Evolutionary conservation across 2,329 filamentous ascomycete genomes (phyloP).

Genomic region (Ceratocystis variospora): DNA sequence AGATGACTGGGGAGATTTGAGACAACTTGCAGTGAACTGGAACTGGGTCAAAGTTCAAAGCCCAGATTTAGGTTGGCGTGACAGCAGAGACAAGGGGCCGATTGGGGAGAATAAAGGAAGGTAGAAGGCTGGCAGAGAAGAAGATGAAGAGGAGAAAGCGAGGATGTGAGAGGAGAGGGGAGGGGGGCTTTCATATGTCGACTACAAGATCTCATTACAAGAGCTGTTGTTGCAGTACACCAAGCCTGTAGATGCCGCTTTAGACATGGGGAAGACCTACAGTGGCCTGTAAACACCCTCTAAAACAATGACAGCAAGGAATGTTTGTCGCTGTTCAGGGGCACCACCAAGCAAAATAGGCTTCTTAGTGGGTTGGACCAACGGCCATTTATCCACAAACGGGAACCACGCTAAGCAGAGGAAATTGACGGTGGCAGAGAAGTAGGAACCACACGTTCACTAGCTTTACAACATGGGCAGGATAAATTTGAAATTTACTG

Average conservation of each 20-base stretch:
- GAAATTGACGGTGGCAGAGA: no score
- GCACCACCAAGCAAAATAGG: no score
- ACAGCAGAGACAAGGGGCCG: constrained; percentile 2
- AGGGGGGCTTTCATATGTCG: no score
- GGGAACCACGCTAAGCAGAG: background rate
- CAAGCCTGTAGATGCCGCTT: background rate
- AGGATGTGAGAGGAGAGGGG: no score
- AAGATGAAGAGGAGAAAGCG: background rate
- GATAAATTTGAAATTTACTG: background rate
- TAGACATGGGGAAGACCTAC: no score
- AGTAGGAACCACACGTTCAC: no score
- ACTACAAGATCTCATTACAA: no score
- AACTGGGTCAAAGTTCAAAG: background rate
- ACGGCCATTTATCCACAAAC: background rate
- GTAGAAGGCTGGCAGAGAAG: background rate
- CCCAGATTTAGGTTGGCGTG: constrained; percentile 9
- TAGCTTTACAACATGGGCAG: background rate
- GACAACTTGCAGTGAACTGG: background rate
- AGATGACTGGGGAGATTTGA: background rate
- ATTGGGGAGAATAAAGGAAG: background rate
- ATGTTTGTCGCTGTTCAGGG: no score
- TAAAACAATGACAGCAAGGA: no score
- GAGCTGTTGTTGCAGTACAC: background rate
- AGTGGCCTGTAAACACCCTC: no score
- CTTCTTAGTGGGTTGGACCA: background rate